Percentiles rank a stretch among this genome's conserved stretches.
phyloP scores from a whole-genome alignment of 2,329 filamentous ascomycete species.

The Aspergillus clavatus region DNA sequence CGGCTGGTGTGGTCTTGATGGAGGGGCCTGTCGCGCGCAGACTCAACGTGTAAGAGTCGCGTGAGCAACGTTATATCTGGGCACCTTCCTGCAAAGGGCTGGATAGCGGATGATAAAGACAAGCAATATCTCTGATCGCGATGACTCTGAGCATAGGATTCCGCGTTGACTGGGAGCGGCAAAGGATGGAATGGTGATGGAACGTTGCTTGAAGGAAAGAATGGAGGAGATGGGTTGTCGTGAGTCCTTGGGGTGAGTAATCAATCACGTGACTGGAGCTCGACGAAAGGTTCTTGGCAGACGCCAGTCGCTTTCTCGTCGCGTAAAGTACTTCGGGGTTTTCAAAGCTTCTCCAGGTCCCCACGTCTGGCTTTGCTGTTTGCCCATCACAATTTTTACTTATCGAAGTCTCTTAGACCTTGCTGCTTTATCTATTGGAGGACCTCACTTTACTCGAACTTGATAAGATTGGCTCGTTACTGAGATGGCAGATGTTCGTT shows the following conservation, averaged over 20 bases:
- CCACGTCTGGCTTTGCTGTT: slow-evolving; percentile 11
- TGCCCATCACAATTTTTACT: slow-evolving; percentile 2
- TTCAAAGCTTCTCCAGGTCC: slow-evolving; percentile 20
- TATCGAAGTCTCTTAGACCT: not conserved
- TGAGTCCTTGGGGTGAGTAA: slow-evolving; percentile 11
- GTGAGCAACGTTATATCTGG: not conserved
- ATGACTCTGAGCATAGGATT: not conserved
- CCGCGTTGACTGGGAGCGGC: slow-evolving; percentile 1
- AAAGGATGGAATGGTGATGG: slow-evolving; percentile 3
- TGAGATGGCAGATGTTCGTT: slow-evolving; percentile 71
- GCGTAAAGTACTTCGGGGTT: slow-evolving; percentile 15
- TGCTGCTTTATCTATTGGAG: not conserved
- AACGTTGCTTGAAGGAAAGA: slow-evolving; percentile 1
- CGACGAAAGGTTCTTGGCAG: slow-evolving; percentile 19
- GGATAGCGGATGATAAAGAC: not conserved
- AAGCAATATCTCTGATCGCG: not conserved
- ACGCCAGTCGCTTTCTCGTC: slow-evolving; percentile 16
- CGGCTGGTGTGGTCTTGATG: slow-evolving; percentile 14
- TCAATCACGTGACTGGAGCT: slow-evolving; percentile 18
- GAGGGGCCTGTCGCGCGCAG: slow-evolving; percentile 24
- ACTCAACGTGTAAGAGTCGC: slow-evolving; percentile 1
- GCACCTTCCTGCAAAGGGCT: not conserved
- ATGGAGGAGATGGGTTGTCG: slow-evolving; percentile 1
- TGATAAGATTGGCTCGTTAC: not conserved
- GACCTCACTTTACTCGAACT: not conserved